Percentiles rank a stretch among this genome's conserved stretches.
These are phyloP conservation scores for Sporisorium scitamineum DNA, from an alignment of 1,284 basidiomycete species.

Conservation along the genomic window DNA sequence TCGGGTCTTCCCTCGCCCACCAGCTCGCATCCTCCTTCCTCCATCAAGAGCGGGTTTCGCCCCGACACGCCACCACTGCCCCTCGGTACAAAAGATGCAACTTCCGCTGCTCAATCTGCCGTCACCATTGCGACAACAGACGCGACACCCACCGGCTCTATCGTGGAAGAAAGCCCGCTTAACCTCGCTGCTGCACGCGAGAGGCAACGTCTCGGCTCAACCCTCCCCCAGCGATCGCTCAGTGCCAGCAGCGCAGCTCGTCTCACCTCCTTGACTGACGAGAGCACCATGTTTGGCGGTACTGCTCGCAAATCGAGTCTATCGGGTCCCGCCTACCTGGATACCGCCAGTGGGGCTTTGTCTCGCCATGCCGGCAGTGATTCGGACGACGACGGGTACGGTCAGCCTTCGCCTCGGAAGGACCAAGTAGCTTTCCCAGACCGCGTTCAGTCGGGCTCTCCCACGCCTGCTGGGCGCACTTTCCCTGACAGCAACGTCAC, in stretches of 20 bases:
- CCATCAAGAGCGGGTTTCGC: slow-evolving; percentile 34
- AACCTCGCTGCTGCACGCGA: slow-evolving; percentile 49
- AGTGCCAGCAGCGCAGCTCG: slow-evolving; percentile 46
- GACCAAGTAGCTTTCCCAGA: slow-evolving; percentile 10
- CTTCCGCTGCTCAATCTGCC: not conserved
- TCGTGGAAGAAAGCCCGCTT: slow-evolving; percentile 44
- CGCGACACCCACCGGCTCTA: slow-evolving; percentile 33
- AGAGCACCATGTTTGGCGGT: slow-evolving; percentile 51
- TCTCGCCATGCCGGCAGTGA: slow-evolving; percentile 17
- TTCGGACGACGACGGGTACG: slow-evolving; percentile 59
- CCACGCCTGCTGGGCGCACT: slow-evolving; percentile 9
- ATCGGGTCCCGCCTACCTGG: slow-evolving; percentile 14
- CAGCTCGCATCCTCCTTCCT: slow-evolving; percentile 45
- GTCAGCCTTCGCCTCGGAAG: slow-evolving; percentile 45
- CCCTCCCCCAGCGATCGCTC: slow-evolving; percentile 34
- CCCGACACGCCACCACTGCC: slow-evolving; percentile 24
- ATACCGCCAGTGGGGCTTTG: slow-evolving; percentile 2
- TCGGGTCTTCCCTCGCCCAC: slow-evolving; percentile 49
- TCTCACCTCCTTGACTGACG: slow-evolving; percentile 44
- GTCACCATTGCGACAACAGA: slow-evolving; percentile 21
- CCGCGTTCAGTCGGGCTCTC: slow-evolving; percentile 2
- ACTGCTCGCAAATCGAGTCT: slow-evolving; percentile 21
- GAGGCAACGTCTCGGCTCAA: slow-evolving; percentile 34
- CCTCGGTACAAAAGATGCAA: not conserved
- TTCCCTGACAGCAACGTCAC: slow-evolving; percentile 1